These are phyloP conservation scores for Ceratocystis destructans DNA, from an alignment of 2,329 filamentous ascomycete species.

Conservation along the genomic window DNA sequence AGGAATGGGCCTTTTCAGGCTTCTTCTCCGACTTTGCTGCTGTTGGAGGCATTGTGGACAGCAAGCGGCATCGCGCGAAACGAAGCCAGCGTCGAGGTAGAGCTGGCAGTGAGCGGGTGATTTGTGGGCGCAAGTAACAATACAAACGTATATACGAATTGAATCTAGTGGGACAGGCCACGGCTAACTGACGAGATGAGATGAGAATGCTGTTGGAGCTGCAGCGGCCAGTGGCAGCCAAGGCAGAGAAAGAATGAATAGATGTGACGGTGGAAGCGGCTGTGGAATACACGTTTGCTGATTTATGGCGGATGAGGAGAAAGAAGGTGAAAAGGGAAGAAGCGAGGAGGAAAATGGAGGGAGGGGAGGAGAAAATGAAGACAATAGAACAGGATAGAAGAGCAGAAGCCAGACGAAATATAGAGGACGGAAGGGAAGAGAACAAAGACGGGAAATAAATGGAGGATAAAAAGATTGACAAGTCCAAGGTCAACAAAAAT, in stretches of 20 bases:
- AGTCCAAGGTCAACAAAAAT: not conserved
- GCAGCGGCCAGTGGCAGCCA: not conserved
- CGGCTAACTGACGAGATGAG: not conserved
- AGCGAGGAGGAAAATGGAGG: not conserved
- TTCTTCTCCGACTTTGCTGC: slow-evolving; percentile 32
- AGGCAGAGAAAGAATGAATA: not conserved
- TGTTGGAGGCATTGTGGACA: slow-evolving; percentile 12
- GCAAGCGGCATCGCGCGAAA: slow-evolving; percentile 14
- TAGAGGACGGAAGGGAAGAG: not conserved
- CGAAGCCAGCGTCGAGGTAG: slow-evolving; percentile 10
- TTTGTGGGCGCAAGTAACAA: not conserved
- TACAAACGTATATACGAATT: not conserved
- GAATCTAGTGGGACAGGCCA: not conserved
- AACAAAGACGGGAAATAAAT: not conserved
- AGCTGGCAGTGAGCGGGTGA: slow-evolving; percentile 2
- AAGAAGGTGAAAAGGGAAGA: not conserved
- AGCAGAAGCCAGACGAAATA: too few species aligned
- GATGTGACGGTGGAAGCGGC: not conserved
- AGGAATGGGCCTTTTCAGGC: slow-evolving; percentile 44
- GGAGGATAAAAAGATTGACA: not conserved
- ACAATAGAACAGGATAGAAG: not conserved
- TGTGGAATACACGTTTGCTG: not conserved
- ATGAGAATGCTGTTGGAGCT: not conserved
- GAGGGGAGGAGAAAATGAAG: not conserved
- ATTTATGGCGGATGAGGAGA: not conserved